These are phyloP conservation scores for Crucibulum cyathiforme DNA, from an alignment of 1,284 basidiomycete genomes.

Conservation along the genomic window DNA sequence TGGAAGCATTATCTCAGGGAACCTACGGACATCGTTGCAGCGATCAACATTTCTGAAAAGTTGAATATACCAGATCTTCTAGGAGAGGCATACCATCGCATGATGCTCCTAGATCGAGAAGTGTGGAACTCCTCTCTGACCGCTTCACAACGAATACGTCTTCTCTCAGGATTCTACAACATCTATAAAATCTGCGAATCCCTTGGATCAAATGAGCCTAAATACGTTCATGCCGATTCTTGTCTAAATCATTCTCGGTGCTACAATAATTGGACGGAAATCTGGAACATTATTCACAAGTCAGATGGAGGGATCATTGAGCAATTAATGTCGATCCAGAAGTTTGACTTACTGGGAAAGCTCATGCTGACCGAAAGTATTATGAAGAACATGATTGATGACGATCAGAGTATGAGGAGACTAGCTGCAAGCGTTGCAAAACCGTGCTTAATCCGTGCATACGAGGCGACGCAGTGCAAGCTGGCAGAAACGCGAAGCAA, in stretches of 20 bases:
- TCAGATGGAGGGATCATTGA: background rate
- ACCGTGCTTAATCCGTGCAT: conserved; percentile 36
- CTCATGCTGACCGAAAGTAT: conserved; percentile 44
- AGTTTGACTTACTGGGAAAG: conserved; percentile 37
- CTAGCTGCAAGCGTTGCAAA: conserved; percentile 37
- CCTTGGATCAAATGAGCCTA: conserved; percentile 39
- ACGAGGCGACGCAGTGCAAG: conserved; percentile 39
- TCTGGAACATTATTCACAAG: conserved; percentile 40
- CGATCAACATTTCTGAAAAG: conserved; percentile 41
- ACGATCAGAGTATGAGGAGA: conserved; percentile 33
- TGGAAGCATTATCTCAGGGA: conserved; percentile 46
- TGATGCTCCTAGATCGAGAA: conserved; percentile 46
- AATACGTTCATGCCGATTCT: conserved; percentile 39
- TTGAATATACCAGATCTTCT: conserved; percentile 39
- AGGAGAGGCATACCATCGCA: conserved; percentile 45
- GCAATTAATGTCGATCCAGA: background rate
- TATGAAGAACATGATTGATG: conserved; percentile 41
- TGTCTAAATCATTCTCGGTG: conserved; percentile 37
- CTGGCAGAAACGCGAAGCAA: conserved; percentile 33
- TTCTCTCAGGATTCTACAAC: conserved; percentile 44
- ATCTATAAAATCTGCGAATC: conserved; percentile 42
- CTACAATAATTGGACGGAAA: conserved; percentile 37
- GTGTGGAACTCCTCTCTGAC: conserved; percentile 42
- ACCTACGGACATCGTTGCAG: conserved; percentile 41
- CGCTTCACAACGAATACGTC: conserved; percentile 40